Conservation (phyloP, 345 rosid species). For the Rubroshorea leprosula region DNA sequence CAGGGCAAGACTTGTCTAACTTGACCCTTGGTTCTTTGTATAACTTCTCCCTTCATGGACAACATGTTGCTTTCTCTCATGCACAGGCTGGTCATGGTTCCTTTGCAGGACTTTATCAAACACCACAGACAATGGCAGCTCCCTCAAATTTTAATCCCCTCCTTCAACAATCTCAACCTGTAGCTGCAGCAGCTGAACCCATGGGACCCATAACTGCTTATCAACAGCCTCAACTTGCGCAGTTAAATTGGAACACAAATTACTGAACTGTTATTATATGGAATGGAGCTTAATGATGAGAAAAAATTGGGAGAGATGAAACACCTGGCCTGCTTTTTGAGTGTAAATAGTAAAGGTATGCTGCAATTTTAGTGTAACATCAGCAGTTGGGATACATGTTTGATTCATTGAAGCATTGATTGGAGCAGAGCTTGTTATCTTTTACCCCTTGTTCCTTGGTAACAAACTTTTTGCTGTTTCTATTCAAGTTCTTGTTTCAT, state of each 20-base stretch:
- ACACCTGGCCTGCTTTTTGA: conserved; percentile 18
- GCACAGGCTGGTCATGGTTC: conserved; percentile 58
- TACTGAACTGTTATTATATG: conserved; percentile 23
- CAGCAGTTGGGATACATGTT: neutral
- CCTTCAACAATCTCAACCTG: conserved; percentile 38
- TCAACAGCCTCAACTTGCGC: conserved; percentile 47
- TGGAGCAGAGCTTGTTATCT: neutral
- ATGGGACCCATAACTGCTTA: conserved; percentile 35
- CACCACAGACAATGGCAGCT: conserved; percentile 39
- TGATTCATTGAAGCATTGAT: neutral
- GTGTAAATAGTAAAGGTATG: conserved; percentile 40
- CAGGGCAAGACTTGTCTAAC: conserved; percentile 57
- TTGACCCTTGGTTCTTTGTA: conserved; percentile 56
- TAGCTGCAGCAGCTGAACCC: conserved; percentile 33
- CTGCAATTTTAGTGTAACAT: neutral
- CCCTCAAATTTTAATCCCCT: conserved; percentile 42
- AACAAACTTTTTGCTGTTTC: conserved; percentile 11
- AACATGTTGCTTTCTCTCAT: conserved; percentile 53
- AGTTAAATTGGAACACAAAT: conserved; percentile 41
- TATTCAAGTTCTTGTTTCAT: conserved; percentile 16
- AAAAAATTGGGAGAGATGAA: neutral
- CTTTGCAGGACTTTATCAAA: conserved; percentile 49
- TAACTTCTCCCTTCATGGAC: conserved; percentile 51
- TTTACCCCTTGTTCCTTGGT: conserved; percentile 11
- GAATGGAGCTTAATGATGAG: conserved; percentile 7